Base-by-base conservation (phyloP, 202 grass and related monocot species). In the Schoenoplectus tabernaemontani region DNA sequence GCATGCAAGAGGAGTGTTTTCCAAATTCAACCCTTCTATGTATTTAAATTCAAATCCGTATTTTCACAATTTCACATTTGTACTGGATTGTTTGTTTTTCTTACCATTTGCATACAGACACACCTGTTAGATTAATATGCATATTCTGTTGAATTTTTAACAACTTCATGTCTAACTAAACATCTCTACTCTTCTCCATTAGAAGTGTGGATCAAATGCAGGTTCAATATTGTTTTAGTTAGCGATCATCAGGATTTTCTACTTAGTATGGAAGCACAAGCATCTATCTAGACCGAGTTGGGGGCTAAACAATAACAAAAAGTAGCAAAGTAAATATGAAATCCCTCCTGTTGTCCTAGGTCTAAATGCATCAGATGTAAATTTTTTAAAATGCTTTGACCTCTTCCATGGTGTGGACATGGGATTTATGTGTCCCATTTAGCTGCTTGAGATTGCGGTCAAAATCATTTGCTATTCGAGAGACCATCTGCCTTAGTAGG, bases 401-500 rank as follows among this genome's bases (percentile, higher is more conserved):
- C 91, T 97, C 93, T 77, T 80, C 39, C 26, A 67, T 78, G 20
- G 93, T 86, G 64, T 97, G 93, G 38, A 97, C 93, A 85, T 97
- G 93, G 48, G 93, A 91, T 79, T 89, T 93, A 74, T 97, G 93
- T 39, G 82, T 93, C 65, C 93, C 93, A 44, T 97, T 97, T 85
- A 97, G 46, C 58, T 97, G 93, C 86, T 90, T 97, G 12, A 84
- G 80, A 59, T 81, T 67, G 82, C 93, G 92, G 59, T 97, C 91
- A 82, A 93, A 86, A 82, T 97, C 87, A 80, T 97, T 97, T 4
- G 93, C 85, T 57, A 97, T 80, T 78, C 86, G 85, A 0, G 91
- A 97, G 65, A 93, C 91, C 82, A 97, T 85, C 54, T 87, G 93
- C 26, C 89, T 89, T 41, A 97, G 93, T 39, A 88, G 84, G 57